phyloP scores from a whole-genome alignment of 179 eudicot species.

The Dionaea muscipula region DNA sequence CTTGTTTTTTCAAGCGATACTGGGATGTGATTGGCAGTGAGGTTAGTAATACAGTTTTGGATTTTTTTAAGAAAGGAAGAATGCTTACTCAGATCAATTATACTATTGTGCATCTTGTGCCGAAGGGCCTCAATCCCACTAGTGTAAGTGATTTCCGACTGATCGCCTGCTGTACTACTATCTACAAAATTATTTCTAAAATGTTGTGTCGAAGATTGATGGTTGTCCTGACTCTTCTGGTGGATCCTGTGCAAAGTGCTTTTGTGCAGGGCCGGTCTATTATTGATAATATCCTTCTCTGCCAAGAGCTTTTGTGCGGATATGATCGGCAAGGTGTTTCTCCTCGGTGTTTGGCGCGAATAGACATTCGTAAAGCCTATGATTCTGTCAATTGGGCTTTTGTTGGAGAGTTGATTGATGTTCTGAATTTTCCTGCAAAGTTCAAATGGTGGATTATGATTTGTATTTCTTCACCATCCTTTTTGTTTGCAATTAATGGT shows the following conservation, averaged over 20 bases:
- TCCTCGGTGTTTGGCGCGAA: not conserved
- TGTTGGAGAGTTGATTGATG: not conserved
- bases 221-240: not conserved
- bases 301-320: not conserved
- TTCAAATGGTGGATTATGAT: not conserved
- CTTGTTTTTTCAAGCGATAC: not conserved
- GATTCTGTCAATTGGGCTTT: not conserved
- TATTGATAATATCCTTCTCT: not conserved
- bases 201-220: not conserved
- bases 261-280: not conserved
- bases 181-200: too few relatives aligned
- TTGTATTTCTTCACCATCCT: not conserved
- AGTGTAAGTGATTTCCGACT: not conserved
- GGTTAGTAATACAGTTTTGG: not conserved
- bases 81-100: not conserved
- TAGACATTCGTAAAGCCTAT: not conserved
- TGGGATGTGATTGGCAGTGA: not conserved
- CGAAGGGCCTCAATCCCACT: not conserved
- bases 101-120: not conserved
- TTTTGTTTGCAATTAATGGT: not conserved
- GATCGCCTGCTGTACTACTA: not conserved
- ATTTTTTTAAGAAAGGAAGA: not conserved
- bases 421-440: not conserved
- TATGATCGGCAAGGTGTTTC: not conserved
- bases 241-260: not conserved